phyloP scores from a whole-genome alignment of 352 stramenopile genomes.

The Phytophthora sansomeana region DNA sequence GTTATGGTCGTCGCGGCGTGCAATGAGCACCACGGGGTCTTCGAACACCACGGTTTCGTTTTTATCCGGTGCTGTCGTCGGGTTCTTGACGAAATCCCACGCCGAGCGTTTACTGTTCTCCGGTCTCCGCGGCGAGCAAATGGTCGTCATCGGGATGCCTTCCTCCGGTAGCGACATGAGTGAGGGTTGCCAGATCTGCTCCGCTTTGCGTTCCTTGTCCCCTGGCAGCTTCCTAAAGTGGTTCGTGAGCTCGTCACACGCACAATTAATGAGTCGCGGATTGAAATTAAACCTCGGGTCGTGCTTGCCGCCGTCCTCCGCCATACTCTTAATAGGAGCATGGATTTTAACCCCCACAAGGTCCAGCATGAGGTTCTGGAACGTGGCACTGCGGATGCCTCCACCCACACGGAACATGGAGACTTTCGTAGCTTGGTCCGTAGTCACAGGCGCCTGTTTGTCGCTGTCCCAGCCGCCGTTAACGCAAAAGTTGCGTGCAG shows the following conservation, averaged over 20 bases:
- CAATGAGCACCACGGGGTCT: slow-evolving; percentile 45
- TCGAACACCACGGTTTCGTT: slow-evolving; percentile 39
- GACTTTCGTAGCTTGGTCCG: slow-evolving; percentile 38
- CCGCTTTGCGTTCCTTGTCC: slow-evolving; percentile 32
- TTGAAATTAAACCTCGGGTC: slow-evolving; percentile 47
- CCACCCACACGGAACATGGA: slow-evolving; percentile 40
- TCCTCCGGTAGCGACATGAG: slow-evolving; percentile 11
- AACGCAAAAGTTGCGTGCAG: slow-evolving; percentile 34
- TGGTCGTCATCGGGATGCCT: slow-evolving; percentile 18
- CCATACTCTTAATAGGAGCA: slow-evolving; percentile 39
- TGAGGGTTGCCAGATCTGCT: slow-evolving; percentile 36
- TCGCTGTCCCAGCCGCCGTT: slow-evolving; percentile 22
- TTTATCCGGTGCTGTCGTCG: slow-evolving; percentile 18
- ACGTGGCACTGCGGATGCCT: slow-evolving; percentile 40
- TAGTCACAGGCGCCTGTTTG: slow-evolving; percentile 10
- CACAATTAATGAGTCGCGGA: slow-evolving; percentile 34
- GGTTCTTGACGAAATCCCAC: slow-evolving; percentile 47
- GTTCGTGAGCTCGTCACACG: slow-evolving; percentile 33
- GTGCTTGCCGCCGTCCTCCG: slow-evolving; percentile 39
- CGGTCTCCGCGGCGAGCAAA: slow-evolving; percentile 9
- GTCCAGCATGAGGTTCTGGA: slow-evolving; percentile 63
- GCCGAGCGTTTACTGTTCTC: slow-evolving; percentile 15
- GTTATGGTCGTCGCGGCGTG: slow-evolving; percentile 59
- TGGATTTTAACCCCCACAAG: slow-evolving; percentile 40
- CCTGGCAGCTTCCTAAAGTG: slow-evolving; percentile 31